Percentiles rank a stretch among this genome's conserved stretches.
phyloP scores from a whole-genome alignment of 2,329 filamentous ascomycete genomes.

The Fusarium sacchari region DNA sequence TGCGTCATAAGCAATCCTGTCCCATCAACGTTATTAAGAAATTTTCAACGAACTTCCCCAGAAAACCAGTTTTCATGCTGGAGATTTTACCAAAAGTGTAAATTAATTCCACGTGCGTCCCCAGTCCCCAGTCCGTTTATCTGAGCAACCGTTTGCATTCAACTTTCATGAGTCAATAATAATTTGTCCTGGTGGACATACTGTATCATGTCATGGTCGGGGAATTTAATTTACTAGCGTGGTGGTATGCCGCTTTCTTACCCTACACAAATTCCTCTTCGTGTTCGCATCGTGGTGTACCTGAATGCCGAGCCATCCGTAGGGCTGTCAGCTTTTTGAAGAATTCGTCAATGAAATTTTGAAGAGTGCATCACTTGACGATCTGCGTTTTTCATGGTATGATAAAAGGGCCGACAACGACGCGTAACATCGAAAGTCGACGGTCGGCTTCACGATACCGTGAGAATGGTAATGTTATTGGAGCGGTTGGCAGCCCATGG shows the following conservation, averaged over 20 bases:
- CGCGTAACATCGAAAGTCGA: neutral
- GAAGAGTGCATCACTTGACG: neutral
- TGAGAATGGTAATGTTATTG: neutral
- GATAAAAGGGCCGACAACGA: constrained; percentile 7
- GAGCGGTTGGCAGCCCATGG: neutral
- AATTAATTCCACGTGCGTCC: neutral
- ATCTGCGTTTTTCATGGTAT: neutral
- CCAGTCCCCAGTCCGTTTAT: neutral
- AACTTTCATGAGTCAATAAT: neutral
- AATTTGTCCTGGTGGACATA: too few relatives aligned
- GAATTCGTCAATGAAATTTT: neutral
- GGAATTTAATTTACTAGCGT: neutral
- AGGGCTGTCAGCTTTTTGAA: neutral
- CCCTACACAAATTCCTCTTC: neutral
- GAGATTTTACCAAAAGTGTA: neutral
- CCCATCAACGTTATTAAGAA: neutral
- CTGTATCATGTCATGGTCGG: neutral
- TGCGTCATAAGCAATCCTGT: constrained; percentile 7
- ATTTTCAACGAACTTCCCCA: neutral
- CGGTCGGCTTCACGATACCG: neutral
- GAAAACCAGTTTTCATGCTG: constrained; percentile 17
- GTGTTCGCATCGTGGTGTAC: neutral
- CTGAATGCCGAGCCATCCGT: constrained; percentile 14
- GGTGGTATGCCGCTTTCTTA: neutral
- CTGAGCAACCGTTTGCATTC: neutral